Percentiles rank a stretch among this genome's conserved stretches.
These are phyloP conservation scores for Lentinus tigrinus DNA, from an alignment of 768 basidiomycete genomes.

Conservation along the genomic window DNA sequence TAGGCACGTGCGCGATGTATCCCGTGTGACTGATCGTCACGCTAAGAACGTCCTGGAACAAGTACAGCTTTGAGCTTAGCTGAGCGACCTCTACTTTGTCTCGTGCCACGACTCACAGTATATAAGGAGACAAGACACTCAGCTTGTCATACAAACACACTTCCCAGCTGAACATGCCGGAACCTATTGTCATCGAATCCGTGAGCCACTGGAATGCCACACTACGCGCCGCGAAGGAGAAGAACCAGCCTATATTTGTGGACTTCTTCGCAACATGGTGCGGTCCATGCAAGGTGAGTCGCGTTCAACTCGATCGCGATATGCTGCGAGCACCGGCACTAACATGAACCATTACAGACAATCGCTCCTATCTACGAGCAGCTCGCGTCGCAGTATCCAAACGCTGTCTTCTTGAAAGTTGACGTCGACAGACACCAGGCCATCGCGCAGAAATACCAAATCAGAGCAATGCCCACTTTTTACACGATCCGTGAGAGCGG, in stretches of 20 bases:
- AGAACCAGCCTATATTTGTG: background rate
- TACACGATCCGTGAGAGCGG: background rate
- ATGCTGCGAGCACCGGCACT: too few species aligned
- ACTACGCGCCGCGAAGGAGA: background rate
- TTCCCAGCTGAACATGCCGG: background rate
- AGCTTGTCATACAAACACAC: too few species aligned
- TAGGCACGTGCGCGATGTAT: too few species aligned
- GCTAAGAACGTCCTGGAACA: too few species aligned
- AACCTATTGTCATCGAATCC: background rate
- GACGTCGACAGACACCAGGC: background rate
- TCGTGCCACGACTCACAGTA: too few species aligned
- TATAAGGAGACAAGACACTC: too few species aligned
- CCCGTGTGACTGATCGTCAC: too few species aligned
- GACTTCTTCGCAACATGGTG: slow-evolving; percentile 7
- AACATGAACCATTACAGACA: background rate
- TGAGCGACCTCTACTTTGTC: too few species aligned
- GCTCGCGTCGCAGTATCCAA: background rate
- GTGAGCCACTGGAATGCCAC: slow-evolving; percentile 3
- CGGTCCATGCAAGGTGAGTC: background rate
- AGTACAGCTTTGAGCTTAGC: too few species aligned
- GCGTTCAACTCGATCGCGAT: background rate
- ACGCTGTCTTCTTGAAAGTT: background rate
- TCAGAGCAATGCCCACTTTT: slow-evolving; percentile 2
- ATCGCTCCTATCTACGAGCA: slow-evolving; percentile 1
- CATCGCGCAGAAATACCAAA: background rate